Conservation (phyloP, 805 yeast genomes). For the Schwanniomyces sp. region DNA sequence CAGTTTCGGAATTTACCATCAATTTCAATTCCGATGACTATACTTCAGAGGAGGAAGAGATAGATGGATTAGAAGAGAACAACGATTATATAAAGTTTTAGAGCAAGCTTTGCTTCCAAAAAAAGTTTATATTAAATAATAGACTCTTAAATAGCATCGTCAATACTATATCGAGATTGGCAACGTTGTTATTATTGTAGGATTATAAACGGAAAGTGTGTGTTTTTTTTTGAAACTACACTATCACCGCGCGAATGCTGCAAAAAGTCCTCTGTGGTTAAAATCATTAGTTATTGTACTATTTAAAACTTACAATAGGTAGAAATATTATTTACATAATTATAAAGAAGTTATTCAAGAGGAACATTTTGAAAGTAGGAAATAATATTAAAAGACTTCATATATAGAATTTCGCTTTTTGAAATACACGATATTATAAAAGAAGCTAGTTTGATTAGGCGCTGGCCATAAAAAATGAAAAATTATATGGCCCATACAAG, state of each 20-base stretch:
- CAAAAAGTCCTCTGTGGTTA: neutral
- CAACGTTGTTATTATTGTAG: no score
- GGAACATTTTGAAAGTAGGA: no score
- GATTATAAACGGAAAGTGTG: no score
- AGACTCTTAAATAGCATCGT: no score
- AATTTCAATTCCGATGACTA: neutral
- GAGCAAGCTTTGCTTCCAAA: constrained; percentile 2
- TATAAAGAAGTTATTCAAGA: no score
- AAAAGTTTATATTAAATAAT: no score
- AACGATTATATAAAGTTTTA: constrained; percentile 21
- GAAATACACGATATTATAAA: neutral
- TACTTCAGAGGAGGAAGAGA: neutral
- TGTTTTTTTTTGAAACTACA: no score
- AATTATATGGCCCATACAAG: neutral
- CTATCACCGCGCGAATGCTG: neutral
- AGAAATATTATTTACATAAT: no score
- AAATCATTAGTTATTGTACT: neutral
- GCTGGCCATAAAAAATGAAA: neutral
- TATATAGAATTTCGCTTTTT: no score
- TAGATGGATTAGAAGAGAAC: constrained; percentile 20
- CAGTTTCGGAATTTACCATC: neutral
- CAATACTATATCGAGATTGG: no score
- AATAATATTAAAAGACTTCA: no score
- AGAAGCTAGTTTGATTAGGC: neutral
- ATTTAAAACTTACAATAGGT: no score